Base-by-base conservation (phyloP, 2,329 filamentous ascomycete species). In the Trichoderma oligosporum region DNA sequence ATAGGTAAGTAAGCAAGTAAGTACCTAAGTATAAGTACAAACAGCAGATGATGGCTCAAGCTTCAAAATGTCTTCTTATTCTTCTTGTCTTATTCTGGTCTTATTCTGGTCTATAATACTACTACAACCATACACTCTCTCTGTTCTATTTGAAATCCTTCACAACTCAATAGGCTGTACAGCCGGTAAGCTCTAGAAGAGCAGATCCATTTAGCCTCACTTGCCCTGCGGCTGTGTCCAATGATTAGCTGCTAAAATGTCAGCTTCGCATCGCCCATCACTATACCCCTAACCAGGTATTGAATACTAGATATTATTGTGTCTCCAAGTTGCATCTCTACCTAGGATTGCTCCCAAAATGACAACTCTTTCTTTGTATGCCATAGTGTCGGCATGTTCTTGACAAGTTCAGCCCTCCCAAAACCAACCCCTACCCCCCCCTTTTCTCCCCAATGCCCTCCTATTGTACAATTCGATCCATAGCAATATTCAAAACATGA, bases 131-230 rank as follows among this genome's bases (percentile, higher is more conserved):
- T n/a, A n/a, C n/a, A n/a, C n/a, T n/a, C n/a, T n/a, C n/a, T n/a
- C n/a, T n/a, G n/a, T n/a, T n/a, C n/a, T n/a, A n/a, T n/a, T n/a
- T n/a, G n/a, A n/a, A n/a, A n/a, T n/a, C n/a, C n/a, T n/a, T n/a
- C n/a, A n/a, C n/a, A n/a, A n/a, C n/a, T n/a, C n/a, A n/a, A n/a
- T n/a, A 12, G 20, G 27, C 12, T 16, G 4, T 33, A 20, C 46
- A 38, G 31, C 46, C 31, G 31, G 18, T 16, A 42, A n/a, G 18
- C 39, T 42, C 39, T n/a, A n/a, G n/a, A 11, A 12, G 20, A 49
- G 51, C 51, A 54, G 51, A 54, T 54, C 51, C 51, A 27, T 54
- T 54, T 54, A 45, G 51, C 29, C 39, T 54, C 38, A 54, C 51
- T 18, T 27, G 24, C 31, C 33, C 31, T 38, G 7, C 39, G 25